Evolutionary conservation across 805 yeast species (phyloP).

Genomic region (Candida cerambycidarum): DNA sequence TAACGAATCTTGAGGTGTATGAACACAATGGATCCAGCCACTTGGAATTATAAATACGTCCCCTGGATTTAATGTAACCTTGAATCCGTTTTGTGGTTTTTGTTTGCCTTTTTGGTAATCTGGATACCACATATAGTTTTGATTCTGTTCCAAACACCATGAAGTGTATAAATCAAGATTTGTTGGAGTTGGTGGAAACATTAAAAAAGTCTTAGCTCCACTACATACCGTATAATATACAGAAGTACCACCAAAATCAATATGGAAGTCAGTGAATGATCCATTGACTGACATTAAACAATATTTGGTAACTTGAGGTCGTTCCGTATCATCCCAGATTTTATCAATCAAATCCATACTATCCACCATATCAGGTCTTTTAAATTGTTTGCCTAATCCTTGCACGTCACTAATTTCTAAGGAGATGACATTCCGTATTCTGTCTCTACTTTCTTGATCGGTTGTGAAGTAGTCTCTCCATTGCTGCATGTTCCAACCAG

Average conservation of each 20-base stretch:
- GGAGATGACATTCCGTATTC: constrained; percentile 78
- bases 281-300: constrained; percentile 81
- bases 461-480: constrained; percentile 74
- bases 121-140: constrained; percentile 64
- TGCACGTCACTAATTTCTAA: constrained; percentile 67
- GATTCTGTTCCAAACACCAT: constrained; percentile 73
- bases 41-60: constrained; percentile 83
- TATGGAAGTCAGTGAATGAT: constrained; percentile 85
- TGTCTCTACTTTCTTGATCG: constrained; percentile 48
- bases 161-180: constrained; percentile 61
- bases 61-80: constrained; percentile 55
- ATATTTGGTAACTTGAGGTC: constrained; percentile 71
- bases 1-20: constrained; percentile 75
- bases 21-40: constrained; percentile 92
- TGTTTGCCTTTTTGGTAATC: constrained; percentile 43
- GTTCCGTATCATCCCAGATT: constrained; percentile 51
- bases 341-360: constrained; percentile 66
- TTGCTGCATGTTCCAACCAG: constrained; percentile 65
- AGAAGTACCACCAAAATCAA: constrained; percentile 91
- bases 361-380: constrained; percentile 66
- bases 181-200: constrained; percentile 71
- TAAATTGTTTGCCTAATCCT: constrained; percentile 45
- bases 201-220: constrained; percentile 74
- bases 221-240: constrained; percentile 80
- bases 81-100: constrained; percentile 44